Evolutionary conservation across 805 yeast genomes (phyloP).

Genomic region (Wickerhamiella dianesei): DNA sequence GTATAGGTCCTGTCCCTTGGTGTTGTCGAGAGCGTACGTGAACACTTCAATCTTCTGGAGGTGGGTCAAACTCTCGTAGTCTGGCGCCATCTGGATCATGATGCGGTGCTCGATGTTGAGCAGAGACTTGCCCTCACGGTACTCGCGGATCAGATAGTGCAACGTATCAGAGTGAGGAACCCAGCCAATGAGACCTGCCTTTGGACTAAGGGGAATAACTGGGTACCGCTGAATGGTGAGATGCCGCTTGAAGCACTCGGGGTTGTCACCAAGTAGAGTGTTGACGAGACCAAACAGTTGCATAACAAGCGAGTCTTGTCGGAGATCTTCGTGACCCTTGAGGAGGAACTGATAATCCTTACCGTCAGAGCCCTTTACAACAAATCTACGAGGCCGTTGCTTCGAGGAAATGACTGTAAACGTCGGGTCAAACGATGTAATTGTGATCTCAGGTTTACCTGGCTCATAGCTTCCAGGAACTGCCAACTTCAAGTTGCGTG

Average conservation of each 20-base stretch:
- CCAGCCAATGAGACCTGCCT: conserved; percentile 94
- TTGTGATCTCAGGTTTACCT: conserved; percentile 62
- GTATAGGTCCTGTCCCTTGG: conserved; percentile 91
- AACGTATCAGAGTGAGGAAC: conserved; percentile 95
- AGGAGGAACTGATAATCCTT: conserved; percentile 67
- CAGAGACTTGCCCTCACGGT: conserved; percentile 80
- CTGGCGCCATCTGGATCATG: conserved; percentile 96
- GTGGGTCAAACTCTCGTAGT: conserved; percentile 77
- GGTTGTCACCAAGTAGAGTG: conserved; percentile 72
- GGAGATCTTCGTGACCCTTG: conserved; percentile 95
- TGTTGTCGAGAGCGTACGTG: conserved; percentile 87
- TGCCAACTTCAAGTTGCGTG: conserved; percentile 69
- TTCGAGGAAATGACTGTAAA: conserved; percentile 83
- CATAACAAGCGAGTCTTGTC: conserved; percentile 97
- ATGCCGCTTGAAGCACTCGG: conserved; percentile 93
- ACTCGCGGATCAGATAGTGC: conserved; percentile 83
- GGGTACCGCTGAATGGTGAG: conserved; percentile 83
- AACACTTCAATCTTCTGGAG: conserved; percentile 93
- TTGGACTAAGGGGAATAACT: conserved; percentile 92
- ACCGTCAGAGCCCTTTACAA: conserved; percentile 80
- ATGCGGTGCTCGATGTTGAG: conserved; percentile 88
- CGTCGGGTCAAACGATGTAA: conserved; percentile 64
- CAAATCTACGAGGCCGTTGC: conserved; percentile 83
- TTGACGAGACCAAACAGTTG: conserved; percentile 93
- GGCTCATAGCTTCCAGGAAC: conserved; percentile 90